phyloP scores from a whole-genome alignment of 768 basidiomycete species.

The Gymnopilus dilepis region DNA sequence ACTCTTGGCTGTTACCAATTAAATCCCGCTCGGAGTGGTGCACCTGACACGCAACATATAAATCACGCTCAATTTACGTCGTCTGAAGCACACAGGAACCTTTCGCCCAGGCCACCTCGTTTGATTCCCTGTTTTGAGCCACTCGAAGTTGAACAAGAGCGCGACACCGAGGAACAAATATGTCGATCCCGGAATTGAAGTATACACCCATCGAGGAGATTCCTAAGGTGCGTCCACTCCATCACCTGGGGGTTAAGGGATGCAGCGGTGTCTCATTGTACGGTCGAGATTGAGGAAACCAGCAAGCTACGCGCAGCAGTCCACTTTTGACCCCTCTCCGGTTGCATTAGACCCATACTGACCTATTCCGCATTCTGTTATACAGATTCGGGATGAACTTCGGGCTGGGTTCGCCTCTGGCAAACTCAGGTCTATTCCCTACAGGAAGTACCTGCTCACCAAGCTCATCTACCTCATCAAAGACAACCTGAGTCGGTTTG shows the following conservation, averaged over 20 bases:
- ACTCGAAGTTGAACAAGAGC: no score
- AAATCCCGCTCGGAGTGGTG: no score
- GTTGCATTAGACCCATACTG: neutral
- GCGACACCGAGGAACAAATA: neutral
- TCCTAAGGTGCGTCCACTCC: conserved; percentile 40
- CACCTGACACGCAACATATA: no score
- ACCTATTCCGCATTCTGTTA: neutral
- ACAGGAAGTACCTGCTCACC: conserved; percentile 77
- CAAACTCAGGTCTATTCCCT: conserved; percentile 68
- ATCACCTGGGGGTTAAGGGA: no score
- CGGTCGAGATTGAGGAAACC: neutral
- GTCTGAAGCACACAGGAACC: no score
- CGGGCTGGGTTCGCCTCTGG: conserved; percentile 65
- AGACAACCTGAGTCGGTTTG: conserved; percentile 70
- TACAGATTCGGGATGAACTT: conserved; percentile 62
- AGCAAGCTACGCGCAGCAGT: neutral
- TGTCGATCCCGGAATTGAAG: conserved; percentile 32
- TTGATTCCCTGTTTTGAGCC: no score
- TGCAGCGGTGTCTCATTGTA: no score
- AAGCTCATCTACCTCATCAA: conserved; percentile 74
- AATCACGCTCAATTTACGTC: no score
- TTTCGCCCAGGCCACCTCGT: no score
- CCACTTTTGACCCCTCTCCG: neutral
- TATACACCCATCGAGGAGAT: conserved; percentile 63
- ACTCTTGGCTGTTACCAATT: no score